These are phyloP conservation scores for Rugosomyces carneus DNA, from an alignment of 1,284 basidiomycete species.

Conservation along the genomic window DNA sequence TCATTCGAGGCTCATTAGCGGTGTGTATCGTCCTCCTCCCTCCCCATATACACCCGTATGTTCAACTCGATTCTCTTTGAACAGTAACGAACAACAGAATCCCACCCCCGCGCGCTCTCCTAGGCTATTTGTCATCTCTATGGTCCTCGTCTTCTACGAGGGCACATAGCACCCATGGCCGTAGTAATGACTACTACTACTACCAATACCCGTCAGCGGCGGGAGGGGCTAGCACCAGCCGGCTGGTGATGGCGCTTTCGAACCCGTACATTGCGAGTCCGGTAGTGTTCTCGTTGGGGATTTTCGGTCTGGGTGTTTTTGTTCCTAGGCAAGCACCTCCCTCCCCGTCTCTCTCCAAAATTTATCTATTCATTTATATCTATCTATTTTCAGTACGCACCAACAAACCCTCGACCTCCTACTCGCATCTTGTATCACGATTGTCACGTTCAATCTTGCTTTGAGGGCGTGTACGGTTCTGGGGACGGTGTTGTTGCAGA, in stretches of 20 bases:
- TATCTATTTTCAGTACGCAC: slow-evolving; percentile 28
- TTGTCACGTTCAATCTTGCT: slow-evolving; percentile 74
- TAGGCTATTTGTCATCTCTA: slow-evolving; percentile 43
- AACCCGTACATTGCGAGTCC: slow-evolving; percentile 47
- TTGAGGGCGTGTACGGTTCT: slow-evolving; percentile 76
- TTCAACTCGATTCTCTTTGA: background rate
- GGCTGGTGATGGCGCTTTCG: too few relatives aligned
- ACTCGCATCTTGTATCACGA: slow-evolving; percentile 67
- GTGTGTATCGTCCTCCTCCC: slow-evolving; percentile 31
- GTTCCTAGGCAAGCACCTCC: slow-evolving; percentile 42
- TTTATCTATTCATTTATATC: too few relatives aligned
- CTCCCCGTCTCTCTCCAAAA: too few relatives aligned
- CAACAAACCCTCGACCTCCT: slow-evolving; percentile 69
- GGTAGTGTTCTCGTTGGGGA: slow-evolving; percentile 35
- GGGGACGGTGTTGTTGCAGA: slow-evolving; percentile 82
- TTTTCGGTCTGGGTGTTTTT: slow-evolving; percentile 39
- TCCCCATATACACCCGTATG: slow-evolving; percentile 8
- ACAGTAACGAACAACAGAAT: slow-evolving; percentile 51
- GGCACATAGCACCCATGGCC: too few relatives aligned
- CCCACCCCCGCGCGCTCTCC: slow-evolving; percentile 38
- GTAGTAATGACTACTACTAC: too few relatives aligned
- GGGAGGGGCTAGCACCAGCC: too few relatives aligned
- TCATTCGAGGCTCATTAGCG: slow-evolving; percentile 61
- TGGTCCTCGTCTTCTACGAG: too few relatives aligned
- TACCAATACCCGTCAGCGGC: too few relatives aligned